Base-by-base conservation (phyloP, 1,139 yeast genomes). In the Candida sp. region DNA sequence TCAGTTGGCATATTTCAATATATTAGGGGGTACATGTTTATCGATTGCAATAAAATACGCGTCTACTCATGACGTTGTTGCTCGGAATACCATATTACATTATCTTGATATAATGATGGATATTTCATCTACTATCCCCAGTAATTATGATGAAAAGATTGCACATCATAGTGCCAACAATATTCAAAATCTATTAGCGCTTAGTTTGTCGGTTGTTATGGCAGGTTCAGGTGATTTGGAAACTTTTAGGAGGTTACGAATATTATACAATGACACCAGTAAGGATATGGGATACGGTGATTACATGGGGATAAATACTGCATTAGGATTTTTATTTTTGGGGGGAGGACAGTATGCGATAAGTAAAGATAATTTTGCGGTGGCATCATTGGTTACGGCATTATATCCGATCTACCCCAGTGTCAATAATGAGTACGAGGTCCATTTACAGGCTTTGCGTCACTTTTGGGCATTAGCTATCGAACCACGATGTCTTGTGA, bases 261-360 rank as follows among this genome's bases (percentile, higher is more conserved):
- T 77, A 21, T 63, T 89, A 33, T 89, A 88, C 58, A 84, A 80
- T 21, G 76, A 75, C 23, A 75, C 81, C 0, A 71, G 66, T 35
- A 68, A 67, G 30, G 70, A 69, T 15, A 65, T 72, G 43, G 72
- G 73, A 3, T 89, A 78, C 60, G 96, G 96, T 0, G 79, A 81
- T 48, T 87, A 79, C 57, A 80, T 88, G 82, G 90, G 95, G 0
- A 74, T 84, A 2, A 89, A 87, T 55, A 77, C 88, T 70, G 88
- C 96, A 0, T 64, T 93, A 39, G 99, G 99, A 1, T 82, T 91
- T 52, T 66, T 93, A 44, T 91, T 93, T 57, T 64, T 93, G 36
- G 97, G 97, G 0, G 95, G 97, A 4, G 97, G 98, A 0, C 97
- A 89, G 60, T 89, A 82, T 64, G 93, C 96, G 0, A 79, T 93